phyloP scores from a whole-genome alignment of 768 basidiomycete genomes.

The Phanerochaete carnosa region DNA sequence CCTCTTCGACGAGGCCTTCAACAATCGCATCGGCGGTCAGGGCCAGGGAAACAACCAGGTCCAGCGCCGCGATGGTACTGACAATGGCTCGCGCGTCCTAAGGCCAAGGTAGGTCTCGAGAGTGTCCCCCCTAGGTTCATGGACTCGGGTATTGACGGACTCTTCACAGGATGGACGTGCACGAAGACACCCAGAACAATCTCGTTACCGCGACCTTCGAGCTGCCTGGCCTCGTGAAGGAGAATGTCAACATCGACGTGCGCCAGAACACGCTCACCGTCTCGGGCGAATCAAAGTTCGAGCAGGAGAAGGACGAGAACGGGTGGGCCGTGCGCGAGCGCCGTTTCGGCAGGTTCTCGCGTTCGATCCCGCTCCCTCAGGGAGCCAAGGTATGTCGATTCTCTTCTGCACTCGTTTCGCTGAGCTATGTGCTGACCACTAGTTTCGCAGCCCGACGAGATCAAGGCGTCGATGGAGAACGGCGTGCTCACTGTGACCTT shows the following conservation, averaged over 20 bases:
- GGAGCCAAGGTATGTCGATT: conserved; percentile 14
- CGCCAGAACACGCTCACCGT: conserved; percentile 47
- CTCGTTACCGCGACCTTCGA: conserved; percentile 55
- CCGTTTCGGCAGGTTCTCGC: conserved; percentile 26
- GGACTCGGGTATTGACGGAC: not conserved
- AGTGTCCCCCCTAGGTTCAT: not conserved
- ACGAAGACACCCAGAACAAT: conserved; percentile 45
- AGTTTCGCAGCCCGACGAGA: conserved; percentile 21
- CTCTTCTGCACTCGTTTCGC: not conserved
- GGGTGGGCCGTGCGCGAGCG: conserved; percentile 34
- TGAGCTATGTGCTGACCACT: not conserved
- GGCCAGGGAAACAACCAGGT: not conserved
- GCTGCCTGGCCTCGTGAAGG: conserved; percentile 50
- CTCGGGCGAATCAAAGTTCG: conserved; percentile 42
- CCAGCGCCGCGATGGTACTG: conserved; percentile 8
- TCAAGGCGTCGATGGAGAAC: conserved; percentile 27
- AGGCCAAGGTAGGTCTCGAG: conserved; percentile 13
- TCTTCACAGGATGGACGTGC: conserved; percentile 47
- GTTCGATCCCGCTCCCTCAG: conserved; percentile 18
- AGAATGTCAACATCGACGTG: conserved; percentile 50
- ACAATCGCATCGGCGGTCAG: not conserved
- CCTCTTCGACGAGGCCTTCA: conserved; percentile 16
- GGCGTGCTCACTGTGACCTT: conserved; percentile 28
- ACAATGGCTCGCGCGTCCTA: conserved; percentile 11
- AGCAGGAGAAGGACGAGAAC: conserved; percentile 31